phyloP scores from a whole-genome alignment of 495 filamentous ascomycete genomes.

The Neurospora africana region DNA sequence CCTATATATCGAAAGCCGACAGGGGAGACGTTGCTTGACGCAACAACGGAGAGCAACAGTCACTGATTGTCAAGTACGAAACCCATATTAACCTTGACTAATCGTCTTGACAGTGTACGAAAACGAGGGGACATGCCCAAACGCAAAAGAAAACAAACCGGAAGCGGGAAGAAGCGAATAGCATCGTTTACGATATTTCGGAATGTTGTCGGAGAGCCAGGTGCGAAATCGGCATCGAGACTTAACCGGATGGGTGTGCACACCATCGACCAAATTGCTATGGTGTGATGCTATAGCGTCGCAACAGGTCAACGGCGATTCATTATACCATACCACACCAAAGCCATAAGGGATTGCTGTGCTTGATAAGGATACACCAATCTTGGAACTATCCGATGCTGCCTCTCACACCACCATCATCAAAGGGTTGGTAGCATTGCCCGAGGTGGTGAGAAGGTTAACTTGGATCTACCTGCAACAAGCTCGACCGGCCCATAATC shows the following conservation, averaged over 20 bases:
- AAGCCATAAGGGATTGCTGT: not conserved
- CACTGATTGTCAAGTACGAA: not conserved
- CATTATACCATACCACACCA: not conserved
- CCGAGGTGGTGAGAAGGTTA: not conserved
- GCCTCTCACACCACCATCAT: not conserved
- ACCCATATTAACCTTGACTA: not conserved
- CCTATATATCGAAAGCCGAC: not conserved
- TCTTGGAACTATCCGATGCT: not conserved
- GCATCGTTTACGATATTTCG: not conserved
- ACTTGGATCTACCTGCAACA: not conserved
- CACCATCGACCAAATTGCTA: not conserved
- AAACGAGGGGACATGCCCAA: not conserved
- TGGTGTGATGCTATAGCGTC: constrained; percentile 2
- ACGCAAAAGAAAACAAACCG: constrained; percentile 7
- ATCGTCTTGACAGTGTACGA: not conserved
- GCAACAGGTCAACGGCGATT: not conserved
- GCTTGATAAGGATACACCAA: not conserved
- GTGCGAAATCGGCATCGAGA: constrained; percentile 2
- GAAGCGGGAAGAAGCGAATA: constrained; percentile 5
- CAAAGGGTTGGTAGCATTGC: not conserved
- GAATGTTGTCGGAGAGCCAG: not conserved
- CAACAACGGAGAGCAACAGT: not conserved
- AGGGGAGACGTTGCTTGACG: not conserved
- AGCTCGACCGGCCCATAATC: not conserved
- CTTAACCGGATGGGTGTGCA: not conserved